Percentiles rank a stretch among this genome's conserved stretches.
These are phyloP conservation scores for Aureoboletus auriporus DNA, from an alignment of 768 basidiomycete species.

Conservation along the genomic window DNA sequence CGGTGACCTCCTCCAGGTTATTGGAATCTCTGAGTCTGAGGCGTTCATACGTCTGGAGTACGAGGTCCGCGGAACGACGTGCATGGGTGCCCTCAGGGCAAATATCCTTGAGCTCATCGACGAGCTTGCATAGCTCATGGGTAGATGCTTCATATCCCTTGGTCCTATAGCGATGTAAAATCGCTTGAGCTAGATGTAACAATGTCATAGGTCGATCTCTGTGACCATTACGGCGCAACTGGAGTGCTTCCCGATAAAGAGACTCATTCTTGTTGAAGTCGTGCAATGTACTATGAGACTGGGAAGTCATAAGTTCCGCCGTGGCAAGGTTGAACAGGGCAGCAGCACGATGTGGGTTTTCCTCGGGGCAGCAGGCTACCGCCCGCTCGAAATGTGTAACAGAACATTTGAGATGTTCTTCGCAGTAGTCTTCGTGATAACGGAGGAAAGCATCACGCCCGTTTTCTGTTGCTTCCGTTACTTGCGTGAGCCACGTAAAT, in stretches of 20 bases:
- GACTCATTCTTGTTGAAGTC: neutral
- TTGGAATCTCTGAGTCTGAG: neutral
- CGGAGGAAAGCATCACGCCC: slow-evolving; percentile 1
- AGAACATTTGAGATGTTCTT: neutral
- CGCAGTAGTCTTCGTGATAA: neutral
- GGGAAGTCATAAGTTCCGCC: slow-evolving; percentile 2
- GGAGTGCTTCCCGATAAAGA: slow-evolving; percentile 4
- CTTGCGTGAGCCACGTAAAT: neutral
- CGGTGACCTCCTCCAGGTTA: neutral
- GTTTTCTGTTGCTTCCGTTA: neutral
- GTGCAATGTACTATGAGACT: neutral
- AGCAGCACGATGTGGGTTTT: slow-evolving; percentile 2
- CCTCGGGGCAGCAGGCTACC: neutral
- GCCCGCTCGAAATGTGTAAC: slow-evolving; percentile 5
- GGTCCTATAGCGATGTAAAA: slow-evolving; percentile 1
- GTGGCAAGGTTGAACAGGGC: slow-evolving; percentile 14
- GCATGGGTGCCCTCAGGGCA: neutral
- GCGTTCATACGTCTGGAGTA: neutral
- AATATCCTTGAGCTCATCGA: neutral
- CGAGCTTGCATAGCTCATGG: too few relatives aligned
- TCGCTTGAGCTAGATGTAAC: slow-evolving; percentile 3
- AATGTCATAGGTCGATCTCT: neutral
- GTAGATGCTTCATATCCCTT: neutral
- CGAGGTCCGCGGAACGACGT: slow-evolving; percentile 2
- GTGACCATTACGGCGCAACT: neutral